Percentiles rank a stretch among this genome's conserved stretches.
phyloP scores from a whole-genome alignment of 768 basidiomycete genomes.

The Tulasnella sp. region DNA sequence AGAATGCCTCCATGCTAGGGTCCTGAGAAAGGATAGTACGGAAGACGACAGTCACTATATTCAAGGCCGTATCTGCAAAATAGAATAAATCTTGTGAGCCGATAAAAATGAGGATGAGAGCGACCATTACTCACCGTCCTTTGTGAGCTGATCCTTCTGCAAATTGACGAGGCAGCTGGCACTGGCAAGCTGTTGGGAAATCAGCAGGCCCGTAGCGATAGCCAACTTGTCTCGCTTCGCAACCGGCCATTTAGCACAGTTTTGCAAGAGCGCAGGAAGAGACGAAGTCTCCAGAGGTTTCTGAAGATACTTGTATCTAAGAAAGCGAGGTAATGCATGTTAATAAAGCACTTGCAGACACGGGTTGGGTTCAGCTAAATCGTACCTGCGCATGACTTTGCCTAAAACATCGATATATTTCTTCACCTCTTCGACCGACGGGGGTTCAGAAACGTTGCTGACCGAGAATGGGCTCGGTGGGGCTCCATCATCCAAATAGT shows the following conservation, averaged over 20 bases:
- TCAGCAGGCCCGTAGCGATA: slow-evolving; percentile 68
- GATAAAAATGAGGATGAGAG: neutral
- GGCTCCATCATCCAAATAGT: slow-evolving; percentile 78
- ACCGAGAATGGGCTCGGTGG: slow-evolving; percentile 84
- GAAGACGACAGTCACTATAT: slow-evolving; percentile 70
- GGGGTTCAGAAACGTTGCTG: slow-evolving; percentile 71
- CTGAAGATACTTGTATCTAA: slow-evolving; percentile 97
- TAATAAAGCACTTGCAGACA: neutral
- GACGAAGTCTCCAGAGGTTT: slow-evolving; percentile 85
- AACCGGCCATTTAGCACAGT: slow-evolving; percentile 74
- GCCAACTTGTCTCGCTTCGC: slow-evolving; percentile 77
- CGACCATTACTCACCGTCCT: slow-evolving; percentile 57
- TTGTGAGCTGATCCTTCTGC: slow-evolving; percentile 90
- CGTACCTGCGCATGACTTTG: slow-evolving; percentile 88
- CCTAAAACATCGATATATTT: slow-evolving; percentile 90
- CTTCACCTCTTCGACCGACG: slow-evolving; percentile 78
- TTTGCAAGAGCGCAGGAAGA: slow-evolving; percentile 78
- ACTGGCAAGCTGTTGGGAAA: slow-evolving; percentile 75
- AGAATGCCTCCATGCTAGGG: slow-evolving; percentile 86
- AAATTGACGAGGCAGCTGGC: slow-evolving; percentile 72
- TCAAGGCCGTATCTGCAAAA: slow-evolving; percentile 68
- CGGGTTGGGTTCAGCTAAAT: neutral
- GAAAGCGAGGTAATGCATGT: slow-evolving; percentile 8
- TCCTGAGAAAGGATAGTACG: slow-evolving; percentile 63
- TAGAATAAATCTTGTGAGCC: neutral